Evolutionary conservation across 2,329 filamentous ascomycete species (phyloP).

Genomic region (Parastagonospora nodorum): DNA sequence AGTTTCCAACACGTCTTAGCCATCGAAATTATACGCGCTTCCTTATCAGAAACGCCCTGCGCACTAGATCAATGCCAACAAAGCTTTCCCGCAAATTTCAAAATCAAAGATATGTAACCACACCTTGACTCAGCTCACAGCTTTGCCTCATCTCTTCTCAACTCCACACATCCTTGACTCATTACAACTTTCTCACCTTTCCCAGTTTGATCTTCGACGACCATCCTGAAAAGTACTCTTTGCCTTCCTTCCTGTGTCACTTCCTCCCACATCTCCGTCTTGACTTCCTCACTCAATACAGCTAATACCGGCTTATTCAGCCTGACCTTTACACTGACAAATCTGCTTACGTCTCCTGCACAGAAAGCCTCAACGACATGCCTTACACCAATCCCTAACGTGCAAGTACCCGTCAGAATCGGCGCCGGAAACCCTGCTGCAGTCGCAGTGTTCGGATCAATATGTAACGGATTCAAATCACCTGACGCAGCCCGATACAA

Average conservation of each 20-base stretch:
- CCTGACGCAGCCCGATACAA: conserved; percentile 17
- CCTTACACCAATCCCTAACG: conserved; percentile 14
- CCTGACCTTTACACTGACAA: conserved; percentile 14
- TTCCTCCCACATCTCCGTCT: conserved; percentile 20
- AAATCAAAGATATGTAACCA: too few species aligned
- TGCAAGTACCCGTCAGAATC: conserved; percentile 17
- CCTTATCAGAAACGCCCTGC: too few species aligned
- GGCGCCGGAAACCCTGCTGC: conserved; percentile 13
- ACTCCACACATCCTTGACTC: conserved; percentile 4
- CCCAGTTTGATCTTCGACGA: conserved; percentile 2
- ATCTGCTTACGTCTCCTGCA: conserved; percentile 9
- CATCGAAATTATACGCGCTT: too few species aligned
- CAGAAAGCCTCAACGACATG: conserved; percentile 17
- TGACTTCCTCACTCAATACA: conserved; percentile 6
- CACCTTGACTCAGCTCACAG: not conserved
- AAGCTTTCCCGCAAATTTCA: too few species aligned
- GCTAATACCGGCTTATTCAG: conserved; percentile 16
- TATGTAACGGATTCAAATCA: conserved; percentile 16
- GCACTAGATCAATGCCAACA: too few species aligned
- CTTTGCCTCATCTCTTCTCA: not conserved
- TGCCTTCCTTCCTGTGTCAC: not conserved
- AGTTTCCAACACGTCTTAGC: too few species aligned
- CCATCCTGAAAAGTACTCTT: conserved; percentile 11
- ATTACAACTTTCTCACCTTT: conserved; percentile 10
- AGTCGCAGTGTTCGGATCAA: conserved; percentile 15